Evolutionary conservation across 805 yeast genomes (phyloP).

Genomic region (Hermanozyma aechmeae): DNA sequence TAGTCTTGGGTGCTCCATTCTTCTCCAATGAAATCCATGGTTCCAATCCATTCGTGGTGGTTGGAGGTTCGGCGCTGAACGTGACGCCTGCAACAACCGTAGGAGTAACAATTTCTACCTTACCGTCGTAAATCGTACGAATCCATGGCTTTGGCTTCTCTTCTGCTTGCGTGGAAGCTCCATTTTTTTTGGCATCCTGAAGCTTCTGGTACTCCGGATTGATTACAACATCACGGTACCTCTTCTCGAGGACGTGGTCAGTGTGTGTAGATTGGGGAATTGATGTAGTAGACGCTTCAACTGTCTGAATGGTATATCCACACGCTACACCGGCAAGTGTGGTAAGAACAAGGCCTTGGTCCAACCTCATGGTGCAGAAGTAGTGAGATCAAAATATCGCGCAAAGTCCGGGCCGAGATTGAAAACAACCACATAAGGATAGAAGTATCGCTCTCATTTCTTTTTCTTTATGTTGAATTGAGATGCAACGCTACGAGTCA

Average conservation of each 20-base stretch:
- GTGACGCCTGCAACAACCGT: constrained; percentile 58
- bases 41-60: constrained; percentile 57
- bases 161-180: constrained; percentile 18
- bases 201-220: constrained; percentile 20
- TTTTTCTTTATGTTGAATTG: no score
- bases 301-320: not conserved
- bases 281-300: not conserved
- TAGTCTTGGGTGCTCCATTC: constrained; percentile 73
- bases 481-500: no score
- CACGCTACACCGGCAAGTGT: not conserved
- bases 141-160: constrained; percentile 47
- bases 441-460: not conserved
- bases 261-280: not conserved
- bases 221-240: constrained; percentile 20
- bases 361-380: not conserved
- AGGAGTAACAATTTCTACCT: constrained; percentile 53
- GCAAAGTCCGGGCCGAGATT: not conserved
- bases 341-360: not conserved
- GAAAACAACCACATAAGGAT: not conserved
- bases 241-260: constrained; percentile 12
- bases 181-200: constrained; percentile 11
- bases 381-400: not conserved
- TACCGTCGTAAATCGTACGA: constrained; percentile 52
- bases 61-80: constrained; percentile 60
- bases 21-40: constrained; percentile 78